Percentiles rank a stretch among this genome's conserved stretches.
These are phyloP conservation scores for Ceratobasidium sp. DNA, from an alignment of 1,284 basidiomycete genomes.

Conservation along the genomic window DNA sequence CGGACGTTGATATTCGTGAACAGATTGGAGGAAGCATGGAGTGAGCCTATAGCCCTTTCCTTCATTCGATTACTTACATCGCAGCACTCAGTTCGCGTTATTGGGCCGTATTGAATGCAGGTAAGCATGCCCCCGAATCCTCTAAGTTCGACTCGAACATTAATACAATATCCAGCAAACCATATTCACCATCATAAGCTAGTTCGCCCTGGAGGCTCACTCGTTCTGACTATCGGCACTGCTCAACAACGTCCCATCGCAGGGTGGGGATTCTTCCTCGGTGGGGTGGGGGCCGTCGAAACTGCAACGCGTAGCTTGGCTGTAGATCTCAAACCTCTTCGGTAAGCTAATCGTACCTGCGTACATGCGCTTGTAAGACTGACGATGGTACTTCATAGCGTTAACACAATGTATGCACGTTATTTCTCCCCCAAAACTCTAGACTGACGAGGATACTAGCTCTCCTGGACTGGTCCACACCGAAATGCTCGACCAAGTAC, in stretches of 20 bases:
- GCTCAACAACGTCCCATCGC: background rate
- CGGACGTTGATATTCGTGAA: constrained; percentile 5
- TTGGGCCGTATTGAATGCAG: constrained; percentile 4
- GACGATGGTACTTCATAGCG: background rate
- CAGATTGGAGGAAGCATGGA: constrained; percentile 6
- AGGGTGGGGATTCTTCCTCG: constrained; percentile 3
- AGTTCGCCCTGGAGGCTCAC: constrained; percentile 16
- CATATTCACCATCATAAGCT: constrained; percentile 21
- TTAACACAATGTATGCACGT: constrained; percentile 25
- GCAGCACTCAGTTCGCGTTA: background rate
- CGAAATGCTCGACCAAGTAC: background rate
- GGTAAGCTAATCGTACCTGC: background rate
- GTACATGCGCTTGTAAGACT: background rate
- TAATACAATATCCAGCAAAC: constrained; percentile 2
- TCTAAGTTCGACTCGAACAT: background rate
- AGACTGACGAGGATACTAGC: background rate
- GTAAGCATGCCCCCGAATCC: background rate
- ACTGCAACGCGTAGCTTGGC: constrained; percentile 24
- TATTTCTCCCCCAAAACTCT: no score
- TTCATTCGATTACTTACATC: no score
- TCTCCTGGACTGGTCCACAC: constrained; percentile 29
- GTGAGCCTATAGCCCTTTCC: background rate
- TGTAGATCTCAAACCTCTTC: constrained; percentile 33
- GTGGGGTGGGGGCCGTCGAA: constrained; percentile 6
- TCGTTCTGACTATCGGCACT: constrained; percentile 6